These are phyloP conservation scores for Sphaerobolus stellatus DNA, from an alignment of 1,284 basidiomycete genomes.

Conservation along the genomic window DNA sequence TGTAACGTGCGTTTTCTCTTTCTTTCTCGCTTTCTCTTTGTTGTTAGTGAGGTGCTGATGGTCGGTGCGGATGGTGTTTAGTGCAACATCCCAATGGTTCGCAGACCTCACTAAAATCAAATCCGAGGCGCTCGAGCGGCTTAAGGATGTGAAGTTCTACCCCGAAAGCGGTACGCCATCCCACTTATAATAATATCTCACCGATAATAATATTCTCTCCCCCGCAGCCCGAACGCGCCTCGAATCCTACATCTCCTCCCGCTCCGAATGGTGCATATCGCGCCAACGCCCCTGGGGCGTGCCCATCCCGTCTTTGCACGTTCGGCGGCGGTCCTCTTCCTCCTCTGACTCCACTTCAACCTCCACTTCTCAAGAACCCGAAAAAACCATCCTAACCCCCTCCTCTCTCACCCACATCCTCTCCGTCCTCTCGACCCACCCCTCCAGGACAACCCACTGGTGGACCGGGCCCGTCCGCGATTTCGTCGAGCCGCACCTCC, in stretches of 20 bases:
- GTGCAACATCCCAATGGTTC: constrained; percentile 99
- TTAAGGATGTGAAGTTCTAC: constrained; percentile 75
- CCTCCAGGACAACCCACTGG: constrained; percentile 87
- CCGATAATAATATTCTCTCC: constrained; percentile 9
- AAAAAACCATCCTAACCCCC: constrained; percentile 65
- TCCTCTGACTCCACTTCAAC: no score
- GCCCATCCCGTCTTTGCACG: constrained; percentile 91
- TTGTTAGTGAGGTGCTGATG: background rate
- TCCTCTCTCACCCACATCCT: constrained; percentile 80
- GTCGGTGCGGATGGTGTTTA: constrained; percentile 31
- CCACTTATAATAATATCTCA: constrained; percentile 6
- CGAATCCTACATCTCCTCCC: constrained; percentile 79
- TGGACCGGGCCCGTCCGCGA: constrained; percentile 86
- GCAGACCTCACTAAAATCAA: constrained; percentile 89
- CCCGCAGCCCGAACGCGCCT: constrained; percentile 77
- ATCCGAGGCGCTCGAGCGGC: constrained; percentile 66
- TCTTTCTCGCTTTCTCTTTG: background rate
- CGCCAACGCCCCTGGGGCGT: constrained; percentile 98
- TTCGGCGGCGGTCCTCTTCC: no score
- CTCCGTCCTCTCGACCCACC: constrained; percentile 66
- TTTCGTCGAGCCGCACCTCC: constrained; percentile 69
- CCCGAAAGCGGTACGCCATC: constrained; percentile 68
- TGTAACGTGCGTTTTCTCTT: constrained; percentile 58
- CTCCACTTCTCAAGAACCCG: constrained; percentile 68
- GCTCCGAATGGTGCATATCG: constrained; percentile 99